Conservation (phyloP, 2,329 filamentous ascomycete genomes). For the Massarina eburnea region DNA sequence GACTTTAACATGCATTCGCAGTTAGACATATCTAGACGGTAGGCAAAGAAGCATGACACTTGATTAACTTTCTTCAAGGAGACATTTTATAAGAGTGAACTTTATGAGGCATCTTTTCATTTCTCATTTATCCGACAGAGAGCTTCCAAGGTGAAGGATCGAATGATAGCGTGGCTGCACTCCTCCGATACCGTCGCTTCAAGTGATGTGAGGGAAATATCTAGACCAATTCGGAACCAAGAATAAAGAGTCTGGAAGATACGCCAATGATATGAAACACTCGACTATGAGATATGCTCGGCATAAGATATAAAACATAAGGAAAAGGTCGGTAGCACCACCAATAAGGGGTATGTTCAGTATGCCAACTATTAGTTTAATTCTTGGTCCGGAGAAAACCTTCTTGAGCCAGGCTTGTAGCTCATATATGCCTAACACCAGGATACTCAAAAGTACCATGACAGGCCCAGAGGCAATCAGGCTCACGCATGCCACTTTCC, state of each 20-base stretch:
- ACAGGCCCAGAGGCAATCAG: slow-evolving; percentile 4
- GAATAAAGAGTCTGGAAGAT: slow-evolving; percentile 18
- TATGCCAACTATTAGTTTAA: neutral
- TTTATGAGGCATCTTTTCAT: too few relatives aligned
- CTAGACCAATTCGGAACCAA: slow-evolving; percentile 16
- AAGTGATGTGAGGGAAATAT: slow-evolving; percentile 17
- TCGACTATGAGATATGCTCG: slow-evolving; percentile 19
- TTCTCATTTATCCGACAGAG: too few relatives aligned
- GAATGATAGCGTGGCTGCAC: too few relatives aligned
- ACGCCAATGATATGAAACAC: slow-evolving; percentile 17
- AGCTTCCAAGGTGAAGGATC: too few relatives aligned
- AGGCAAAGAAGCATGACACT: too few relatives aligned
- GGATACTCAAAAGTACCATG: slow-evolving; percentile 9
- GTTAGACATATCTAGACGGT: too few relatives aligned
- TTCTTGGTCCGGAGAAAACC: slow-evolving; percentile 12
- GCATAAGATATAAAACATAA: slow-evolving; percentile 7
- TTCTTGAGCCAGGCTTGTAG: neutral
- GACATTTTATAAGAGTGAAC: too few relatives aligned
- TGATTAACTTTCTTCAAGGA: too few relatives aligned
- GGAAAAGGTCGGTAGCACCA: slow-evolving; percentile 17
- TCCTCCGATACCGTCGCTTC: too few relatives aligned
- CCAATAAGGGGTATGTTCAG: neutral
- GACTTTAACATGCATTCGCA: too few relatives aligned
- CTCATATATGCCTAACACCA: slow-evolving; percentile 7
- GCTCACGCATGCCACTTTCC: slow-evolving; percentile 13